Base-by-base conservation (phyloP, 805 yeast species). In the Nematodospora valgi region DNA sequence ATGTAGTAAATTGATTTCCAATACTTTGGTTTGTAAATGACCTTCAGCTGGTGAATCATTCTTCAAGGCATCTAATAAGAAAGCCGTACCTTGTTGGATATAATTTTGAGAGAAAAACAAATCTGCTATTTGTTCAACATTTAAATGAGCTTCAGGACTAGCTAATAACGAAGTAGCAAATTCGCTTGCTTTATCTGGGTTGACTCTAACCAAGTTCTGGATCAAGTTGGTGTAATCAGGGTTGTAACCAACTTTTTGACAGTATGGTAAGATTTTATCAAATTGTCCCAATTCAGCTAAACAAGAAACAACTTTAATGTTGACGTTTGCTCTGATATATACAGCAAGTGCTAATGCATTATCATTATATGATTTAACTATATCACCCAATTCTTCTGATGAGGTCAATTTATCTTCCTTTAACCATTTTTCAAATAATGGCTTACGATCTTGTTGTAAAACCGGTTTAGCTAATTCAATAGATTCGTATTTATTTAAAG, bases 141-240 rank as follows among this genome's bases (percentile, higher is more conserved):
- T 87, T 44, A 93, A 67, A 44, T 74, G 69, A 12, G 68, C 56
- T 23, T 78, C 72, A 29, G 85, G 83, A 25, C 64, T 45, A 46
- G 79, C 72, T 45, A 86, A 74, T 43, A 93, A 74, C 45, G 88
- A 83, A 25, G 87, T 80, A 11, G 98, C 98, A 67, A 93, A 93
- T 63, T 93, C 98, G 26, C 96, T 86, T 18, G 97, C 98, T 62
- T 87, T 86, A 54, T 93, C 99, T n/a, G 99, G 96, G 59, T 85
- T 88, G 17, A 85, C 79, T 61, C 98, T 81, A 31, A 91, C 80
- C 50, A 93, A 76, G 63, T 86, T 86, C 58, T 95, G 96, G 51
- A 93, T 78, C 64, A 93, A 73, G 41, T 86, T 82, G 32, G 93
- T 78, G 62, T 79, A 93, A 64, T 93, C 95, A 41, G 99, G 97